Conservation (phyloP, 1,284 basidiomycete species). For the Xerocomus alliaceus region DNA sequence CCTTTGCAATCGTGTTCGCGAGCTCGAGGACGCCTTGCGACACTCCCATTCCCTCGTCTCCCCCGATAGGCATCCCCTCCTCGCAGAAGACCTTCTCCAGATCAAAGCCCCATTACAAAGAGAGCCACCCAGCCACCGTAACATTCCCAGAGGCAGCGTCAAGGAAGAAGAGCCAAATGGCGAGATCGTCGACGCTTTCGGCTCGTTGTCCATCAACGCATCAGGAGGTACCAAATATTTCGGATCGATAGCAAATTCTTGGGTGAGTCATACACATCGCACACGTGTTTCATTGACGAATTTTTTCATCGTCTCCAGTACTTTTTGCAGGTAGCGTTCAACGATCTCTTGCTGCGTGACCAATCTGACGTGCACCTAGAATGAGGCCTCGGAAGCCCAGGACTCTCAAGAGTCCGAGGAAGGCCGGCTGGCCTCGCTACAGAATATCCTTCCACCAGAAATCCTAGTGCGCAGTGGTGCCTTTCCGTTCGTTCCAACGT, state of each 20-base stretch:
- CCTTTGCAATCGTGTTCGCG: conserved; percentile 73
- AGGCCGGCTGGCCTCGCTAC: conserved; percentile 55
- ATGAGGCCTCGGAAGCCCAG: conserved; percentile 58
- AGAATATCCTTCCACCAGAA: conserved; percentile 62
- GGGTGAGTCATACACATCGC: conserved; percentile 48
- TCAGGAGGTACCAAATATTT: conserved; percentile 75
- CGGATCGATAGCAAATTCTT: conserved; percentile 78
- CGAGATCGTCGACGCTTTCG: conserved; percentile 80
- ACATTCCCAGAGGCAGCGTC: conserved; percentile 29
- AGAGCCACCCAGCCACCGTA: conserved; percentile 49
- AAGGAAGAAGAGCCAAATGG: conserved; percentile 69
- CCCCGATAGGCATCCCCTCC: conserved; percentile 66
- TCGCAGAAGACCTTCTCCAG: conserved; percentile 70
- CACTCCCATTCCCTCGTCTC: conserved; percentile 64
- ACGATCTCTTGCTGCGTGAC: conserved; percentile 9
- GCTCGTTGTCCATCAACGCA: conserved; percentile 71
- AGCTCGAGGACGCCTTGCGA: conserved; percentile 77
- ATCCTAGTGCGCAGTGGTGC: conserved; percentile 68
- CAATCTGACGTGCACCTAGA: conserved; percentile 49
- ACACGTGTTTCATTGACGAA: background rate
- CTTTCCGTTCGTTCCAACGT: conserved; percentile 65
- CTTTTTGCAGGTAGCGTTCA: conserved; percentile 64
- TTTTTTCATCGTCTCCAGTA: conserved; percentile 51
- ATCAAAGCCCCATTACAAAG: conserved; percentile 77
- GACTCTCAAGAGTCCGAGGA: conserved; percentile 58